Percentiles rank a stretch among this genome's conserved stretches.
Evolutionary conservation across 139 green algal genomes (phyloP).

Genomic region (Eudorina sp.): DNA sequence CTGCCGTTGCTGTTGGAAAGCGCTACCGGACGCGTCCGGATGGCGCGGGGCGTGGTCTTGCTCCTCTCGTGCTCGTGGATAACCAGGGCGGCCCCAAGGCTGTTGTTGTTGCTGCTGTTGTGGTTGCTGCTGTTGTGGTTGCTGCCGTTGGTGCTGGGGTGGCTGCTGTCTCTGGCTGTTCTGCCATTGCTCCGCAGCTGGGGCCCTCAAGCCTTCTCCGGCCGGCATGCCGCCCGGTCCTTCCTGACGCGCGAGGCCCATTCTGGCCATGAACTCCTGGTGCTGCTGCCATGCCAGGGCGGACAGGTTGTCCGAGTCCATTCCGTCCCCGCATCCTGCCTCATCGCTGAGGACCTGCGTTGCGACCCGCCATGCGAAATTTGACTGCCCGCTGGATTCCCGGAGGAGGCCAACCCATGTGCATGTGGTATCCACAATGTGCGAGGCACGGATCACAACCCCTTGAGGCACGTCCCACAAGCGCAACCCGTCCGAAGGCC

Average conservation of each 20-base stretch:
- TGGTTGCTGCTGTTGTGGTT: not conserved
- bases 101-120: not conserved
- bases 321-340: not conserved
- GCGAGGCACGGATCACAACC: no score
- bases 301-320: not conserved
- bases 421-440: no score
- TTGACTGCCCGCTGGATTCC: no score
- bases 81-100: not conserved
- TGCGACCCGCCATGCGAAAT: no score
- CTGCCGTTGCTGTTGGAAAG: no score
- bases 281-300: slow-evolving; percentile 43
- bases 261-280: slow-evolving; percentile 32
- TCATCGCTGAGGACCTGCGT: slow-evolving; percentile 5
- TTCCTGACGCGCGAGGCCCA: not conserved
- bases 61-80: not conserved
- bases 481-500: no score
- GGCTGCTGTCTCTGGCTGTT: not conserved
- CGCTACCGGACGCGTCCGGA: no score
- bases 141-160: not conserved
- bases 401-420: no score
- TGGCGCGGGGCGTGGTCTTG: no score
- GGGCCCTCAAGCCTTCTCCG: not conserved
- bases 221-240: not conserved
- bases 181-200: no score
- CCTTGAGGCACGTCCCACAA: no score